A percentile compares a stretch with the other conserved stretches of the same genome.
phyloP scores from a whole-genome alignment of 352 stramenopile genomes.

The Globisporangium lucens region DNA sequence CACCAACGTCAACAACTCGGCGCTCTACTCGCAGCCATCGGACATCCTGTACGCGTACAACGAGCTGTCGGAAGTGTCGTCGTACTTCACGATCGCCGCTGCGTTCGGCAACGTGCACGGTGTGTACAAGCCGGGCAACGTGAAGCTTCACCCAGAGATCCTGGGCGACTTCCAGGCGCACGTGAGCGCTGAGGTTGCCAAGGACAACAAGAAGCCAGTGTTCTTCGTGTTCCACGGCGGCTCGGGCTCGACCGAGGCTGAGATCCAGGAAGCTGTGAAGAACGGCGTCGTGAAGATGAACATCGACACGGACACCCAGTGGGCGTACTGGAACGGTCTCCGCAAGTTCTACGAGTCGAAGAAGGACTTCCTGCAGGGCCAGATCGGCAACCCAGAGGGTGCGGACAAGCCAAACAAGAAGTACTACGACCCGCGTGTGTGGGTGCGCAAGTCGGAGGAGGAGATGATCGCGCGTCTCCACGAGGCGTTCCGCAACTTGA shows the following conservation, averaged over 20 bases:
- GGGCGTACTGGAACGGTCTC: constrained; percentile 98
- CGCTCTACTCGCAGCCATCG: constrained; percentile 92
- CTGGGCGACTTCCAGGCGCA: constrained; percentile 95
- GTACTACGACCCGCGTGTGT: constrained; percentile 98
- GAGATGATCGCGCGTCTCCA: constrained; percentile 91
- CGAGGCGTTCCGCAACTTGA: constrained; percentile 91
- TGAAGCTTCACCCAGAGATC: constrained; percentile 97
- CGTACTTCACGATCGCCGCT: constrained; percentile 95
- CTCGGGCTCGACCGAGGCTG: constrained; percentile 93
- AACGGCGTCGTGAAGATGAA: constrained; percentile 99
- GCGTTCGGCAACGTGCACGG: constrained; percentile 97
- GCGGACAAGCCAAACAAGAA: constrained; percentile 99
- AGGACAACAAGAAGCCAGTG: constrained; percentile 93
- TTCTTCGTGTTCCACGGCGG: constrained; percentile 99
- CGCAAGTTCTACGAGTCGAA: constrained; percentile 97
- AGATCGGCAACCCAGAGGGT: constrained; percentile 98
- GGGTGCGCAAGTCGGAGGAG: constrained; percentile 96
- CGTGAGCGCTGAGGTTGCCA: constrained; percentile 62
- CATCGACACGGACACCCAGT: constrained; percentile 99
- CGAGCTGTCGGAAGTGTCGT: constrained; percentile 88
- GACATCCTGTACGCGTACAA: constrained; percentile 96
- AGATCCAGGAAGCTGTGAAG: constrained; percentile 96
- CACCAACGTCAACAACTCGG: constrained; percentile 91
- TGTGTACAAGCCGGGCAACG: constrained; percentile 99
- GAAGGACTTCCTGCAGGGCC: constrained; percentile 96